A percentile compares a stretch with the other conserved stretches of the same genome.
phyloP scores from a whole-genome alignment of 345 rosid species.

The Syzygium jambos region DNA sequence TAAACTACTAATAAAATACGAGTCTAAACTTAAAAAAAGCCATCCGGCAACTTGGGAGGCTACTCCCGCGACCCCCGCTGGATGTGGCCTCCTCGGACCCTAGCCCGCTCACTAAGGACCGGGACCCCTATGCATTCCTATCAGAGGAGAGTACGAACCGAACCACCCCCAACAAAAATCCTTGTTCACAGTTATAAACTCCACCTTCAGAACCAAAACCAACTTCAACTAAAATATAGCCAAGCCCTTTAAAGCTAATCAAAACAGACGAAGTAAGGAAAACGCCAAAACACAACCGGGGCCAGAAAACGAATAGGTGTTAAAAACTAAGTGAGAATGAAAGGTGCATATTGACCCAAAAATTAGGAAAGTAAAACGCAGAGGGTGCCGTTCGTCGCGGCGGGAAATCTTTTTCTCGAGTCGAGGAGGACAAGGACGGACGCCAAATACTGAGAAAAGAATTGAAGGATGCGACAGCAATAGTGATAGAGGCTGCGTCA shows the following conservation, averaged over 20 bases:
- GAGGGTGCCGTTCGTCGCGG: not conserved
- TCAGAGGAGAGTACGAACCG: too few relatives aligned
- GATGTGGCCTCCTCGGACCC: too few relatives aligned
- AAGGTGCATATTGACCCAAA: not conserved
- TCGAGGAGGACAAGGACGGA: not conserved
- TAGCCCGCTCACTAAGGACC: too few relatives aligned
- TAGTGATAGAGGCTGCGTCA: not conserved
- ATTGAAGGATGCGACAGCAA: not conserved
- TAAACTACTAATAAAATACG: too few relatives aligned
- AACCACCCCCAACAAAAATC: not conserved
- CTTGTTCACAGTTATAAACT: not conserved
- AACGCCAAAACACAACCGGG: not conserved
- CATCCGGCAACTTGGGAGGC: too few relatives aligned
- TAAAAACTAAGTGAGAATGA: not conserved
- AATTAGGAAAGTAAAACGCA: rapidly evolving
- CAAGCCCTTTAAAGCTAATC: not conserved
- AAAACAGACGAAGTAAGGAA: not conserved
- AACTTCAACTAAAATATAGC: not conserved
- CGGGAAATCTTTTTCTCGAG: not conserved
- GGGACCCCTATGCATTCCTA: too few relatives aligned
- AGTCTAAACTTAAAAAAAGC: too few relatives aligned
- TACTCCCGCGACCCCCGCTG: too few relatives aligned
- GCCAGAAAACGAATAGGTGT: not conserved
- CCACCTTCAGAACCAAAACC: not conserved
- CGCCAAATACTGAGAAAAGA: not conserved